A percentile compares a stretch with the other conserved stretches of the same genome.
These are phyloP conservation scores for Xanthoconium stramineum DNA, from an alignment of 768 basidiomycete species.

Conservation along the genomic window DNA sequence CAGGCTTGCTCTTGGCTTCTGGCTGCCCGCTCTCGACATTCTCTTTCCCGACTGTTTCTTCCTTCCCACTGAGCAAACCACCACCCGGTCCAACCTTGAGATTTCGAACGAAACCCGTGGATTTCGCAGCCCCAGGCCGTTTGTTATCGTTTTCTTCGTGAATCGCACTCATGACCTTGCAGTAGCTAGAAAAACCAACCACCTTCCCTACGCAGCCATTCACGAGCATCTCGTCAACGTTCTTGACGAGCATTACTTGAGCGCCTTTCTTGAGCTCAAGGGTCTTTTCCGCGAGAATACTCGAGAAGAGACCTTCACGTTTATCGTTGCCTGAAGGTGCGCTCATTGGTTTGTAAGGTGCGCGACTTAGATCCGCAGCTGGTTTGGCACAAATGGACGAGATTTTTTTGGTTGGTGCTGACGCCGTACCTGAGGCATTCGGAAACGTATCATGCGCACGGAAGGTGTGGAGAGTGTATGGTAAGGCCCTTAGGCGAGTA, in stretches of 20 bases:
- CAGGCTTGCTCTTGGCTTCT: constrained; percentile 24
- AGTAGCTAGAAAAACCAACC: constrained; percentile 45
- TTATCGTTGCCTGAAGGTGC: constrained; percentile 26
- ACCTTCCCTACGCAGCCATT: constrained; percentile 68
- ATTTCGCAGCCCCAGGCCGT: constrained; percentile 20
- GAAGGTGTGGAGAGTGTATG: constrained; percentile 42
- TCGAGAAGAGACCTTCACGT: constrained; percentile 53
- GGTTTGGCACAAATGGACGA: not conserved
- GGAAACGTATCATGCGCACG: constrained; percentile 48
- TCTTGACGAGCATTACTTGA: constrained; percentile 73
- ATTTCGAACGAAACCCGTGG: constrained; percentile 35
- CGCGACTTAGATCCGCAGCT: constrained; percentile 8
- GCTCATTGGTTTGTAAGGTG: constrained; percentile 30
- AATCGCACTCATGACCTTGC: constrained; percentile 15
- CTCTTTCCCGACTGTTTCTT: constrained; percentile 31
- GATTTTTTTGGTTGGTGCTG: constrained; percentile 1
- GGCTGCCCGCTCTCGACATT: constrained; percentile 24
- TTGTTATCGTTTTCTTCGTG: constrained; percentile 26
- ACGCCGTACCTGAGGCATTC: not conserved
- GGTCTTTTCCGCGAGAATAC: constrained; percentile 56
- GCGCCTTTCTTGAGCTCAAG: constrained; percentile 59
- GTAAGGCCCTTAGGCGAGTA: constrained; percentile 48
- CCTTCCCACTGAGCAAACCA: constrained; percentile 9
- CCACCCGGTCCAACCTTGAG: constrained; percentile 32
- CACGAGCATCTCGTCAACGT: constrained; percentile 57